Base-by-base conservation (phyloP, 805 yeast genomes). In the Wickerhamiella occidentalis region DNA sequence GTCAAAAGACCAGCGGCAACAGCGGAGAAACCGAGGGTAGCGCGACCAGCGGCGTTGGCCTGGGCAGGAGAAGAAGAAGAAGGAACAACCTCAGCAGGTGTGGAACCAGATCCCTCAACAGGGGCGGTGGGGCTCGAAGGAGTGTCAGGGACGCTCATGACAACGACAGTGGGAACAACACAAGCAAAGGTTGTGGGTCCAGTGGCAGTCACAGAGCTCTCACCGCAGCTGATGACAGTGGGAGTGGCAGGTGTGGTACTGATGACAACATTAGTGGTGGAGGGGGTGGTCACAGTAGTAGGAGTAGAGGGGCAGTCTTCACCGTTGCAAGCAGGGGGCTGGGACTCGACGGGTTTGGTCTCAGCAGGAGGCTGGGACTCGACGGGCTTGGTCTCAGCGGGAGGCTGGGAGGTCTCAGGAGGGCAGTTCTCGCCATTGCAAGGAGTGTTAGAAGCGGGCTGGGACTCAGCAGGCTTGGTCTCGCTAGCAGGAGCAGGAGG, bases 161-260 rank as follows among this genome's bases (percentile, higher is more conserved):
- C 30, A 8, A 40, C 44, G 3, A 40, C 44, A n/a, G 44, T 40
- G 21, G 44, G 44, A 4, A 40, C 44, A 22, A 23, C 44, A 15
- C 44, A 40, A 23, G 44, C 44, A 23, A 40, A 23, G 6, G 44
- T 40, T 11, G 44, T 40, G 8, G 44, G 44, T 3, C 44, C 44
- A 15, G 33, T 23, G 11, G 30, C 44, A 23, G 44, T 40, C 25
- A 40, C 44, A 13, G 30, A 23, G 30, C 44, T 40, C 29, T 22
- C 30, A 23, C 44, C 44, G 44, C 44, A 40, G 44, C 44, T 40
- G 30, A 40, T 40, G 44, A 40, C 44, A 40, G 44, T 40, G 44
- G 44, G 44, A 40, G 30, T 25, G n/a, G 30, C 30, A 25, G 44
- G 44, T n/a, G 44, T 40, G 19, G 44, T 23, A 28, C 30, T 23